Conservation (phyloP, 2,329 filamentous ascomycete genomes). For the Hypomyces rosellus region DNA sequence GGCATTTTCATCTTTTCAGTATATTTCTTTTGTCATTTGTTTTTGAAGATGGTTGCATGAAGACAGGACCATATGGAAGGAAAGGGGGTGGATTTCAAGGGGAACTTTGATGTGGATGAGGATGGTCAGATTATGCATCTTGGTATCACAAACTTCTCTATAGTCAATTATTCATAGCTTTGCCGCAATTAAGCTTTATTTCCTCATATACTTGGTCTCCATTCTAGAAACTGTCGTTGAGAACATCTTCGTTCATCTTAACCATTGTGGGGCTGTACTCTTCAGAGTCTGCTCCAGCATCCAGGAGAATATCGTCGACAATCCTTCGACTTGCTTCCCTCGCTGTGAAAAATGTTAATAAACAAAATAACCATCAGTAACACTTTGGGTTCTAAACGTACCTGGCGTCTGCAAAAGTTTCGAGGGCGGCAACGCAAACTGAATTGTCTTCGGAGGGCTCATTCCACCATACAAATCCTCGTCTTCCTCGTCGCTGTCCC, state of each 20-base stretch:
- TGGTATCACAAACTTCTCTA: neutral
- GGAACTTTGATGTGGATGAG: too few relatives aligned
- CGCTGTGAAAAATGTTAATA: constrained; percentile 37
- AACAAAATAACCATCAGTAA: neutral
- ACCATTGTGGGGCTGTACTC: constrained; percentile 61
- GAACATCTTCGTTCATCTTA: constrained; percentile 55
- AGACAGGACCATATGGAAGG: too few relatives aligned
- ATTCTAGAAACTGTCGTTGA: constrained; percentile 55
- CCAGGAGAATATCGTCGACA: constrained; percentile 71
- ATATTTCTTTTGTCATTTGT: too few relatives aligned
- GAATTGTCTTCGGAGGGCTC: constrained; percentile 90
- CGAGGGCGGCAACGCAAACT: constrained; percentile 73
- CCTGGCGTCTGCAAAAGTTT: constrained; percentile 75
- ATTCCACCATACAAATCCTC: constrained; percentile 60
- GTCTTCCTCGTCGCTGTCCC: constrained; percentile 69
- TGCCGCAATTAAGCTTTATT: neutral
- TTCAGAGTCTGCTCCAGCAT: constrained; percentile 59
- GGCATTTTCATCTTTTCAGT: too few relatives aligned
- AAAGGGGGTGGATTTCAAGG: too few relatives aligned
- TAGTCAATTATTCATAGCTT: neutral
- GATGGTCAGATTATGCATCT: too few relatives aligned
- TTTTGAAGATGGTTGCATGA: too few relatives aligned
- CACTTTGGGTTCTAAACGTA: constrained; percentile 30
- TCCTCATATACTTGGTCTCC: neutral
- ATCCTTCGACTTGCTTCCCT: constrained; percentile 75